Evolutionary conservation across 306 rosid species (phyloP), one percentile per base, ranked within the genome.

Genomic region (Dalbergia oliveri): DNA sequence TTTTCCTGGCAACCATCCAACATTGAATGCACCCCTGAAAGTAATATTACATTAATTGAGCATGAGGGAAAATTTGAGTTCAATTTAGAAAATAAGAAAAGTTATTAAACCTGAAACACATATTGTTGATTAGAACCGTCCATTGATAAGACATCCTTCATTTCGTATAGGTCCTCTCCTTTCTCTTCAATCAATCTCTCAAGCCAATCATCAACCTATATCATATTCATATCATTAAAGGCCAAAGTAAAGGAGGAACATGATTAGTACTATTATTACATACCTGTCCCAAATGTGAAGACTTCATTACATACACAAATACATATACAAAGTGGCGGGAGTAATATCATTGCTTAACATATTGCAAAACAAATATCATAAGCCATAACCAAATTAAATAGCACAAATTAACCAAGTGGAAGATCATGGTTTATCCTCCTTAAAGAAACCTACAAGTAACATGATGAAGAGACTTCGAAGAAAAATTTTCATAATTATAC

Each of bases 141-240:
- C 31, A 94, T 92, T 57, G 91, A 87, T 73, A 94, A 86, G 67
- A 92, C 84, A 19, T 97, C 98, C 75, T 94, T 94, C 97, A 94
- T 91, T 84, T 97, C 91, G 82, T 94, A 94, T 80, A 94, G 88
- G 81, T 94, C 97, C 56, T 94, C 98, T 72, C 97, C 98, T 81
- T 94, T 94, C 78, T 92, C 97, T 80, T 89, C 98, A 39, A 90
- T 79, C 85, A 94, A 47, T 79, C 98, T 88, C 79, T 94, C 97
- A 13, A 94, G 90, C 98, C 98, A 94, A 85, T 94, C 98, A 12
- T 94, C 97, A 39, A 90, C 83, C 97, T 94, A 79, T 16, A 58
- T 51, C 75, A 18, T n/a, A n/a, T n/a, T n/a, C n/a, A n/a, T 45
- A 43, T 67, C 79, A 73, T 75, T 61, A 58, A 76, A 33, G 35